These are phyloP conservation scores for Chalciporus pseudorubinellus DNA, from an alignment of 768 basidiomycete genomes.

Conservation along the genomic window DNA sequence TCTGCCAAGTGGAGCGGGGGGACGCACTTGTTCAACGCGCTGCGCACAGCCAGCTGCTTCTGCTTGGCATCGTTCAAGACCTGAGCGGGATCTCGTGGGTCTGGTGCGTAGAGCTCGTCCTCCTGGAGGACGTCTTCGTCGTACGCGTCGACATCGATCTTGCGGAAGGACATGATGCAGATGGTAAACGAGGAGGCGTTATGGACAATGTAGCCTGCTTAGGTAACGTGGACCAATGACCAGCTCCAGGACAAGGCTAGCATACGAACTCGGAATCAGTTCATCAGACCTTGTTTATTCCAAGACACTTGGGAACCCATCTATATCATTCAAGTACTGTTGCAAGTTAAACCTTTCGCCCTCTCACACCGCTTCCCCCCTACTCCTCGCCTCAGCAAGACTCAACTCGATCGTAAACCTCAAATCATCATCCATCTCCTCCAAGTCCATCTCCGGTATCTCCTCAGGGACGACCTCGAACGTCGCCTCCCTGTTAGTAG, in stretches of 20 bases:
- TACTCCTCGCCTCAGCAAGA: conserved; percentile 48
- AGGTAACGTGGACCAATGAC: not conserved
- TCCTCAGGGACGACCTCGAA: not conserved
- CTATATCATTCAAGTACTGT: not conserved
- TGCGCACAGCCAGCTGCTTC: conserved; percentile 68
- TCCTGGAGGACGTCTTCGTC: conserved; percentile 90
- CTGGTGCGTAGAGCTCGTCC: conserved; percentile 81
- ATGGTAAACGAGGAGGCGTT: conserved; percentile 31
- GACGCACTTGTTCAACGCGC: conserved; percentile 69
- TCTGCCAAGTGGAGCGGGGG: not conserved
- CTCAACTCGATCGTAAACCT: conserved; percentile 67
- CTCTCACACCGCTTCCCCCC: conserved; percentile 7
- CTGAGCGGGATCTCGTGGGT: conserved; percentile 74
- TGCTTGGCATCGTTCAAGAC: conserved; percentile 75
- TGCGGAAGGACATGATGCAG: conserved; percentile 74
- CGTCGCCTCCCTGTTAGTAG: not conserved
- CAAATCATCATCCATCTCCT: conserved; percentile 62
- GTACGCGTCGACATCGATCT: conserved; percentile 90
- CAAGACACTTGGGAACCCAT: not conserved
- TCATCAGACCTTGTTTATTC: too few species aligned
- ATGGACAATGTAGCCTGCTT: not conserved
- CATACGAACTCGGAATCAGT: too few species aligned
- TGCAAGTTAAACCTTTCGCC: not conserved
- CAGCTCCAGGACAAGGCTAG: too few species aligned
- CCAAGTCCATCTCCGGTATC: conserved; percentile 7